phyloP scores from a whole-genome alignment of 768 basidiomycete species.

The Naematelia encephala region DNA sequence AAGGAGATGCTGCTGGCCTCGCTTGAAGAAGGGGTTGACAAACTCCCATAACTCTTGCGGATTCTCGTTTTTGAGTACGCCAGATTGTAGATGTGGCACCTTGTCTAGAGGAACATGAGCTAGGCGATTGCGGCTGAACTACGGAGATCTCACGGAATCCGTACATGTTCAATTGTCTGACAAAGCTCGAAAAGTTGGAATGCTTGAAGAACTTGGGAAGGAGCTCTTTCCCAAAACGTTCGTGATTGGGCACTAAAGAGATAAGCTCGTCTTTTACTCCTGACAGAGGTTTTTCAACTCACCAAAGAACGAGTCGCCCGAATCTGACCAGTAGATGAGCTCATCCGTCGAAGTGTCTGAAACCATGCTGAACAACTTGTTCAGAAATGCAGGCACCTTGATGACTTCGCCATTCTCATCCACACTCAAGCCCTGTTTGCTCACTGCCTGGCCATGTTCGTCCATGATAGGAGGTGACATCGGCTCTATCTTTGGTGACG shows the following conservation, averaged over 20 bases:
- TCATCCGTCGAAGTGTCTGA: constrained; percentile 76
- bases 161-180: constrained; percentile 51
- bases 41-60: constrained; percentile 65
- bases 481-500: constrained; percentile 12
- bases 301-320: constrained; percentile 92
- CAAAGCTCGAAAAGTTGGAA: constrained; percentile 51
- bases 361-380: constrained; percentile 95
- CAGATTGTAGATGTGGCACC: constrained; percentile 89
- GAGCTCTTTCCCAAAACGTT: constrained; percentile 77
- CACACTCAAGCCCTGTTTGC: constrained; percentile 33
- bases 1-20: constrained; percentile 82
- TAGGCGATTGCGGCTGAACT: neutral
- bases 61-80: constrained; percentile 76
- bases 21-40: constrained; percentile 80
- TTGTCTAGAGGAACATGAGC: constrained; percentile 35
- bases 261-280: constrained; percentile 9
- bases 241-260: constrained; percentile 75
- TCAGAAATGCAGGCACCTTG: constrained; percentile 76
- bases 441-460: constrained; percentile 4
- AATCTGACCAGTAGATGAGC: constrained; percentile 86
- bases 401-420: constrained; percentile 46
- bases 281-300: constrained; percentile 23
- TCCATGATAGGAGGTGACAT: constrained; percentile 12
- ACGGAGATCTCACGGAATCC: constrained; percentile 63
- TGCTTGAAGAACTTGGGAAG: constrained; percentile 53